Evolutionary conservation across 306 rosid species (phyloP).

Genomic region (Ormosia semicastrata): DNA sequence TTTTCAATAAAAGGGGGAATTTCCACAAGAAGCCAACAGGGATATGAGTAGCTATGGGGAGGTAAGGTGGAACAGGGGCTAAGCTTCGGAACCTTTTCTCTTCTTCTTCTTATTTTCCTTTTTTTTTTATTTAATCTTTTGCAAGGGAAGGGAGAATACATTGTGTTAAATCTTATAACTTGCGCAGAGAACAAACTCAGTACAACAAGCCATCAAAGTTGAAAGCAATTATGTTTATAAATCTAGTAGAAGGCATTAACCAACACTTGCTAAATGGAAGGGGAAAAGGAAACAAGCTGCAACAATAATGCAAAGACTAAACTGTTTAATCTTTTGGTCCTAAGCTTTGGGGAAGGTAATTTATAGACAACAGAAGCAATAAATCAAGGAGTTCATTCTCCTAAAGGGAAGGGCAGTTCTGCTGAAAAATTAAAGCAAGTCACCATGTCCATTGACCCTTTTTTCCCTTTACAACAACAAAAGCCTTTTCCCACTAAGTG

Average conservation of each 20-base stretch:
- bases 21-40: background rate
- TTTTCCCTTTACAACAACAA: no score
- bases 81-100: background rate
- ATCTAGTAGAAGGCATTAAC: conserved; percentile 1
- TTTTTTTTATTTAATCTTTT: background rate
- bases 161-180: background rate
- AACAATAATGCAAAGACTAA: background rate
- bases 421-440: background rate
- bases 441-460: background rate
- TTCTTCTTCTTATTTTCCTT: background rate
- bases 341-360: background rate
- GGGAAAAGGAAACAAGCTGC: background rate
- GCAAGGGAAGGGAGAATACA: background rate
- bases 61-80: background rate
- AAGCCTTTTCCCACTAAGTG: no score
- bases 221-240: background rate
- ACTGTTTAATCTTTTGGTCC: background rate
- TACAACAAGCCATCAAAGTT: background rate
- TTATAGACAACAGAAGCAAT: background rate
- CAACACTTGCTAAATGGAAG: conserved; percentile 1
- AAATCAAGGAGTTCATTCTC: background rate
- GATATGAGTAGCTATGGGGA: background rate
- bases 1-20: background rate
- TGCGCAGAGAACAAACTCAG: background rate
- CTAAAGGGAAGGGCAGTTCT: background rate